phyloP scores from a whole-genome alignment of 306 rosid species.

The Pyrus betulifolia region DNA sequence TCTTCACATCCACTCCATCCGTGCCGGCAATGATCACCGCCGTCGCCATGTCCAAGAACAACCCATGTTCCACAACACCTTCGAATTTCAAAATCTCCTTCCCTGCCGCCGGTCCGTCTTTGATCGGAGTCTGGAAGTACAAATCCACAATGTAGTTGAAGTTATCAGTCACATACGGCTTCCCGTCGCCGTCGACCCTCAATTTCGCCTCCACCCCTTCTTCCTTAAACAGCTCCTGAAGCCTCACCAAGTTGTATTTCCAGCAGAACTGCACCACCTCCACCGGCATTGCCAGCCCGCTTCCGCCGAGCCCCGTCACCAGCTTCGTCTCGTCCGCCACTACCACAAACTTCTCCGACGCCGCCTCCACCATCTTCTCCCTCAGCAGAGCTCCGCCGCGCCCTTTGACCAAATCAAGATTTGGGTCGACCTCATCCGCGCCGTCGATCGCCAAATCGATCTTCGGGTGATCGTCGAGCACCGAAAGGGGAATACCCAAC shows the following conservation, averaged over 20 bases:
- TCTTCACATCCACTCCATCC: constrained; percentile 46
- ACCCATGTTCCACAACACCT: constrained; percentile 82
- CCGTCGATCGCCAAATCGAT: constrained; percentile 82
- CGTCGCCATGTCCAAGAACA: constrained; percentile 76
- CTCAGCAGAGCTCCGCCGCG: constrained; percentile 73
- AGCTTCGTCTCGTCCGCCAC: constrained; percentile 69
- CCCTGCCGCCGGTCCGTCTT: constrained; percentile 52
- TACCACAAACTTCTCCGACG: constrained; percentile 63
- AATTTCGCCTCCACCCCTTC: constrained; percentile 63
- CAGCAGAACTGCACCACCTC: constrained; percentile 89
- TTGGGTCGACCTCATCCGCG: constrained; percentile 80
- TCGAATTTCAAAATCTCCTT: constrained; percentile 58
- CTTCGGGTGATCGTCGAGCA: constrained; percentile 63
- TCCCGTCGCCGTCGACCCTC: constrained; percentile 46
- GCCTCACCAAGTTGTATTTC: constrained; percentile 59
- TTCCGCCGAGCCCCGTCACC: constrained; percentile 62
- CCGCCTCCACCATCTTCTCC: constrained; percentile 87
- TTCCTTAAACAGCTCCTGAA: constrained; percentile 55
- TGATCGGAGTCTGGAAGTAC: constrained; percentile 65
- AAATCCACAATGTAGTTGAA: constrained; percentile 72
- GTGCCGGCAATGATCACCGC: constrained; percentile 61
- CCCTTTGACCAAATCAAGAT: constrained; percentile 68
- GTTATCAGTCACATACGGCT: constrained; percentile 70
- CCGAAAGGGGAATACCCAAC: constrained; percentile 67
- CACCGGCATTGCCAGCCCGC: constrained; percentile 82